Conservation (phyloP, 257 asterid species). For the Hygrophila difformis region DNA sequence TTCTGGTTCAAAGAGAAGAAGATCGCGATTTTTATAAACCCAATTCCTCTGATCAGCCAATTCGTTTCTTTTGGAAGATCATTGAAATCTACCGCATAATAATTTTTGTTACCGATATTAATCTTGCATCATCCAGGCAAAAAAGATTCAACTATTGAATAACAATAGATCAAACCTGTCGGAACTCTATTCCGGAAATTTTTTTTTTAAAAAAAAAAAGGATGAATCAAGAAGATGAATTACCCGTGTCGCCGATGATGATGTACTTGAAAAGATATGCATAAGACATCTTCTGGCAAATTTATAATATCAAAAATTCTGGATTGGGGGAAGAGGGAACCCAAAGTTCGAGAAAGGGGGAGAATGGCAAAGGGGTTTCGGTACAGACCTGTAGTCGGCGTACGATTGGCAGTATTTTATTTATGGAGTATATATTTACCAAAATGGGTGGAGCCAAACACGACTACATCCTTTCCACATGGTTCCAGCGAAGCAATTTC, state of each 20-base stretch:
- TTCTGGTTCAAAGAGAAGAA: neutral
- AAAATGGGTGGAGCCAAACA: too few species aligned
- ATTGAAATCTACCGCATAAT: too few species aligned
- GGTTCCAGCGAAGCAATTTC: too few species aligned
- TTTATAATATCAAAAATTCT: neutral
- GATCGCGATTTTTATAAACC: neutral
- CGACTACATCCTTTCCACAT: too few species aligned
- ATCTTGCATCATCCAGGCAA: too few species aligned
- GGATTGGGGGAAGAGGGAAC: neutral
- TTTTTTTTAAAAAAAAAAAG: too few species aligned
- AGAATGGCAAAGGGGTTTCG: neutral
- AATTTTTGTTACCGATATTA: too few species aligned
- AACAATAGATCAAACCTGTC: neutral
- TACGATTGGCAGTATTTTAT: neutral
- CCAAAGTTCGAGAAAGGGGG: neutral
- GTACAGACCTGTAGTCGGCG: neutral
- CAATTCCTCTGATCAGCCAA: conserved; percentile 10
- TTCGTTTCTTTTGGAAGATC: neutral
- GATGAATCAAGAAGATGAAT: conserved; percentile 15
- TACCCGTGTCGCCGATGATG: conserved; percentile 95
- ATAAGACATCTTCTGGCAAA: conserved; percentile 45
- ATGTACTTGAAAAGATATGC: conserved; percentile 86
- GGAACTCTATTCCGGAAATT: neutral
- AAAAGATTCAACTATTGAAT: too few species aligned
- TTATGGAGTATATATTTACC: too few species aligned